Percentiles rank a stretch among this genome's conserved stretches.
phyloP scores from a whole-genome alignment of 2,329 filamentous ascomycete genomes.

The Stemphylium vesicarium region DNA sequence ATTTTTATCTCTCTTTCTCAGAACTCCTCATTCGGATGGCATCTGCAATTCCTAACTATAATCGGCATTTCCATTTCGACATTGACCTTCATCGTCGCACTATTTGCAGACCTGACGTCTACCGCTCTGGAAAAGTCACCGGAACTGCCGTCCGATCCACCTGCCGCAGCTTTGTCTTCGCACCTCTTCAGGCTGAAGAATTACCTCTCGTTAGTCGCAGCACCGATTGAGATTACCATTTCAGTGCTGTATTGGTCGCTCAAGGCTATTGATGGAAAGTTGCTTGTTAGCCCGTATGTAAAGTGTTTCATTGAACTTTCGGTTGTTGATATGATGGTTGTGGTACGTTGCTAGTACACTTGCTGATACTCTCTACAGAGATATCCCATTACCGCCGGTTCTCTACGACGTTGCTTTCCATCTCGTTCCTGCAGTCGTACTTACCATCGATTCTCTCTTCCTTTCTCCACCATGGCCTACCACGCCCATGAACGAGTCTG shows the following conservation, averaged over 20 bases:
- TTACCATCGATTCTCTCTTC: slow-evolving; percentile 70
- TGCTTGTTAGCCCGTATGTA: slow-evolving; percentile 54
- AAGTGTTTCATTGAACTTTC: too few species aligned
- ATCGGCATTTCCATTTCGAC: slow-evolving; percentile 69
- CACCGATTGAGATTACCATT: slow-evolving; percentile 75
- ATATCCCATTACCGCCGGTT: slow-evolving; percentile 49
- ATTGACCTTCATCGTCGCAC: slow-evolving; percentile 65
- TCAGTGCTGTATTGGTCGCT: slow-evolving; percentile 76
- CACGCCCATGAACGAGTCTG: slow-evolving; percentile 57
- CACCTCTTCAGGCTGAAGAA: slow-evolving; percentile 73
- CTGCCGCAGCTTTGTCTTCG: slow-evolving; percentile 43
- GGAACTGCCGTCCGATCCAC: neutral
- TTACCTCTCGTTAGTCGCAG: slow-evolving; percentile 66
- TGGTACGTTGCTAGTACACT: too few species aligned
- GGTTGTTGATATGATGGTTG: neutral
- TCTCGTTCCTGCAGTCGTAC: slow-evolving; percentile 67
- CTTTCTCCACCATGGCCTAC: slow-evolving; percentile 72
- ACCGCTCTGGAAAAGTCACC: slow-evolving; percentile 32
- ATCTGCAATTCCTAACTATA: slow-evolving; percentile 77
- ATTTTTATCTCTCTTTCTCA: slow-evolving; percentile 23
- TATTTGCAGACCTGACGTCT: slow-evolving; percentile 65
- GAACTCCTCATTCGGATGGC: slow-evolving; percentile 69
- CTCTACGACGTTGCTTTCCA: slow-evolving; percentile 56
- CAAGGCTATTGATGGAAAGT: slow-evolving; percentile 58
- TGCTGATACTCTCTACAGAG: neutral